Base-by-base conservation (phyloP, 768 basidiomycete genomes). In the Leccinum fibrillosum region DNA sequence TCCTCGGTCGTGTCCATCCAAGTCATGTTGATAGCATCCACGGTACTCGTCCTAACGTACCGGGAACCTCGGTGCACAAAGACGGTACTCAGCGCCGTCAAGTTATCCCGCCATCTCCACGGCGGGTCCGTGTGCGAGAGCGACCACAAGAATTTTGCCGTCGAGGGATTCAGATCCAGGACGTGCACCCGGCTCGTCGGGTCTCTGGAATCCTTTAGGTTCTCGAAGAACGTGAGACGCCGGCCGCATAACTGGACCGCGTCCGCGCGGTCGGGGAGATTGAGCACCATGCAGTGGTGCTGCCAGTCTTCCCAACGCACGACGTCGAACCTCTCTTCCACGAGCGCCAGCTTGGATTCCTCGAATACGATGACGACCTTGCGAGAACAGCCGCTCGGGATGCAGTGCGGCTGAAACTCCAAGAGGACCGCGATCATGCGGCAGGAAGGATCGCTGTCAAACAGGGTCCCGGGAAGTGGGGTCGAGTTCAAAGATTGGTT, bases 281-380 rank as follows among this genome's bases (percentile, higher is more conserved):
- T 74, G 23, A 73, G 64, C 50, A 73, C 66, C 63, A 72, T 69
- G 28, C 72, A 73, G 15, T 63, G 58, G 49, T 72, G 78, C 53
- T 77, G 78, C 84, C 84, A 86, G 42, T 80, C 76, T 59, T 73
- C 75, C 85, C 84, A 86, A 11, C 80, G 75, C 32, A 86, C 77
- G 37, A 66, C 64, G 51, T 76, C 76, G 57, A 82, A 80, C 45
- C 69, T 75, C 26, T 79, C 75, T 37, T 75, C 73, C 54, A 74
- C 74, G 15, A 75, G 76, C 52, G 64, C 62, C 67, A 86, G 78
- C 64, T 81, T 80, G 39, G 78, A 75, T 63, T 85, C 84, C 55
- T 79, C 78, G 55, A 86, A 74, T 55, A 84, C 78, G 55, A 85
- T 72, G 21, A 60, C 80, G 77, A 86, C 63, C 79, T 78, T 65